Percentiles rank a stretch among this genome's conserved stretches.
These are phyloP conservation scores for Centrapalus pauciflorus DNA, from an alignment of 129 eudicot genomes.

Conservation along the genomic window DNA sequence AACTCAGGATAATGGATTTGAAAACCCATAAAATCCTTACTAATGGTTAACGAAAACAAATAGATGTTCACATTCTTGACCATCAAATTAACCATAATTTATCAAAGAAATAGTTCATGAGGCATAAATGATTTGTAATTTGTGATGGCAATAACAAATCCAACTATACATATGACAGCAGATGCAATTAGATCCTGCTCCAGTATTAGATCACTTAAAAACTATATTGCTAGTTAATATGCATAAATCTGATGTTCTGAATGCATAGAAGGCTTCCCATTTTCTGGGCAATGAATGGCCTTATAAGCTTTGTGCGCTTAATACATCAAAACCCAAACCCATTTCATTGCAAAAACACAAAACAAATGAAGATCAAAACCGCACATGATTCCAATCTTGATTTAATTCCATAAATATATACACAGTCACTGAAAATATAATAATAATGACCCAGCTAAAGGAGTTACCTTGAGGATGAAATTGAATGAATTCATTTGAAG, in stretches of 20 bases:
- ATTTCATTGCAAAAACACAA: background rate
- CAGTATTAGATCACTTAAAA: background rate
- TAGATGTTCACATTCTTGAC: background rate
- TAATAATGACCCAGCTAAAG: background rate
- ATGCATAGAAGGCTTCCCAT: background rate
- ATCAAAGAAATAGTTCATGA: background rate
- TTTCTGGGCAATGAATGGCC: background rate
- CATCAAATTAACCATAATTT: background rate
- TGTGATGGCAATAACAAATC: background rate
- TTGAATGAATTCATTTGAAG: slow-evolving; percentile 21
- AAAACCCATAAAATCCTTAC: too few species aligned
- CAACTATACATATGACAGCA: background rate
- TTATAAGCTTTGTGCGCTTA: background rate
- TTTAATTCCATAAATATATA: background rate
- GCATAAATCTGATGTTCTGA: background rate
- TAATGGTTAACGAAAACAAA: background rate
- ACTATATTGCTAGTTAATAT: background rate
- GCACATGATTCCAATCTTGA: slow-evolving; percentile 2
- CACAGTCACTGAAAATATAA: background rate
- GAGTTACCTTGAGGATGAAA: slow-evolving; percentile 33
- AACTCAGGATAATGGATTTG: too few species aligned
- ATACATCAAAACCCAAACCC: background rate
- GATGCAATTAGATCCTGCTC: background rate
- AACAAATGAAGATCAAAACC: slow-evolving; percentile 17
- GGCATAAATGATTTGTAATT: too few species aligned